A percentile compares a stretch with the other conserved stretches of the same genome.
Evolutionary conservation across 2,329 filamentous ascomycete species (phyloP).

Genomic region (Epichloe gansuensis): DNA sequence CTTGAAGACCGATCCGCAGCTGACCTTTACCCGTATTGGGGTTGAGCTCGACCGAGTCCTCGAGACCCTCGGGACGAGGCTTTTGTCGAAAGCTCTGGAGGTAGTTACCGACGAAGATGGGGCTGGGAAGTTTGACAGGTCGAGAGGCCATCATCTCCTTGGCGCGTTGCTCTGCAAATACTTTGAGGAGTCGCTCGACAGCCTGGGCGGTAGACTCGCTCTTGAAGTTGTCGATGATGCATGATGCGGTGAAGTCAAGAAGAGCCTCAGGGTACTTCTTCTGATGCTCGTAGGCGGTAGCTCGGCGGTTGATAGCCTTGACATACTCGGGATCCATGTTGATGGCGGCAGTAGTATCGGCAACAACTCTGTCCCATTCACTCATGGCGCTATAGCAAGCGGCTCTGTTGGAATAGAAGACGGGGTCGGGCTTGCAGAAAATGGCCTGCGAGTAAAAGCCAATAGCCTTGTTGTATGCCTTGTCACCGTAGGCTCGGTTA

Average conservation of each 20-base stretch:
- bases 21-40: constrained; percentile 75
- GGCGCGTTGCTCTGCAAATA: constrained; percentile 89
- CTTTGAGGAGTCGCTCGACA: constrained; percentile 88
- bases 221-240: constrained; percentile 96
- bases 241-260: constrained; percentile 95
- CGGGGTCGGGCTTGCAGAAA: constrained; percentile 89
- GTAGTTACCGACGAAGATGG: constrained; percentile 97
- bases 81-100: constrained; percentile 92
- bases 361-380: constrained; percentile 92
- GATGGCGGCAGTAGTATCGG: constrained; percentile 91
- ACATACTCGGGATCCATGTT: constrained; percentile 91
- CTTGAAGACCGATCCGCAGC: constrained; percentile 69
- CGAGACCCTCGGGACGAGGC: constrained; percentile 67
- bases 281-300: constrained; percentile 91
- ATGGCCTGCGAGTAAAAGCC: constrained; percentile 93
- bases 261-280: constrained; percentile 87
- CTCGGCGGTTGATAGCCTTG: constrained; percentile 92
- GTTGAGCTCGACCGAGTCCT: constrained; percentile 65
- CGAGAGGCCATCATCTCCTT: constrained; percentile 82
- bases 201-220: constrained; percentile 80
- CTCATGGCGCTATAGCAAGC: constrained; percentile 91
- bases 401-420: constrained; percentile 97
- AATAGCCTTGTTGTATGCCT: constrained; percentile 89
- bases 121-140: constrained; percentile 77
- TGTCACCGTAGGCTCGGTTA: constrained; percentile 91